Conservation (phyloP, 2,329 filamentous ascomycete species). For the Chaetomiaceae sp. region DNA sequence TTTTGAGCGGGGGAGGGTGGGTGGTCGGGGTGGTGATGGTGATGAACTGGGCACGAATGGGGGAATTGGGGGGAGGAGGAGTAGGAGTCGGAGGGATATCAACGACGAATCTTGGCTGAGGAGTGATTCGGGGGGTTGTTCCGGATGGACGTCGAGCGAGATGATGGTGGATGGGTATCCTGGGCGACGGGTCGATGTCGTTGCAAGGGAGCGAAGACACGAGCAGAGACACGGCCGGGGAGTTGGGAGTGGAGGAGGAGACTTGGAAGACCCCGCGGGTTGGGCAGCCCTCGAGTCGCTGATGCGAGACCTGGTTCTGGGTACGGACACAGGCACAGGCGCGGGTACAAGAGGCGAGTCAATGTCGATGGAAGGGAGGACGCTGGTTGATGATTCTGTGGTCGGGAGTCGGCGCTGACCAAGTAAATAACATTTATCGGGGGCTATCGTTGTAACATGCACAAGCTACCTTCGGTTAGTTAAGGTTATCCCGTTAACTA, state of each 20-base stretch:
- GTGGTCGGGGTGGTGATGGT: not conserved
- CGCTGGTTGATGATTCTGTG: not conserved
- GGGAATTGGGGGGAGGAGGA: not conserved
- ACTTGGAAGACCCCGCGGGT: not conserved
- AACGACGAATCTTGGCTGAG: not conserved
- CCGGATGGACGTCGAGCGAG: not conserved
- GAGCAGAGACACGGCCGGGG: not conserved
- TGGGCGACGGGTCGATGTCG: not conserved
- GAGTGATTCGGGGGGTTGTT: not conserved
- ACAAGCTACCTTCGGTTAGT: no score
- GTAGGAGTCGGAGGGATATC: not conserved
- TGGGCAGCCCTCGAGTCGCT: slow-evolving; percentile 6
- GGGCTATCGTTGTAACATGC: not conserved
- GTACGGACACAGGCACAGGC: not conserved
- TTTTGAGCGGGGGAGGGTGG: not conserved
- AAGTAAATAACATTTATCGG: not conserved
- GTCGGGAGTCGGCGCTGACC: not conserved
- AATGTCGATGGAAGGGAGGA: not conserved
- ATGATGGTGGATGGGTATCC: not conserved
- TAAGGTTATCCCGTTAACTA: no score
- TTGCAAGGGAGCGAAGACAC: not conserved
- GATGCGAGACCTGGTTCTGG: slow-evolving; percentile 11
- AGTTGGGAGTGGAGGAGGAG: not conserved
- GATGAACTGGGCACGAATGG: no score
- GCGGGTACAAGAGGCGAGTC: no score